Percentiles rank a stretch among this genome's conserved stretches.
These are phyloP conservation scores for Ceratocystis cubensis DNA, from an alignment of 2,329 filamentous ascomycete species.

Conservation along the genomic window DNA sequence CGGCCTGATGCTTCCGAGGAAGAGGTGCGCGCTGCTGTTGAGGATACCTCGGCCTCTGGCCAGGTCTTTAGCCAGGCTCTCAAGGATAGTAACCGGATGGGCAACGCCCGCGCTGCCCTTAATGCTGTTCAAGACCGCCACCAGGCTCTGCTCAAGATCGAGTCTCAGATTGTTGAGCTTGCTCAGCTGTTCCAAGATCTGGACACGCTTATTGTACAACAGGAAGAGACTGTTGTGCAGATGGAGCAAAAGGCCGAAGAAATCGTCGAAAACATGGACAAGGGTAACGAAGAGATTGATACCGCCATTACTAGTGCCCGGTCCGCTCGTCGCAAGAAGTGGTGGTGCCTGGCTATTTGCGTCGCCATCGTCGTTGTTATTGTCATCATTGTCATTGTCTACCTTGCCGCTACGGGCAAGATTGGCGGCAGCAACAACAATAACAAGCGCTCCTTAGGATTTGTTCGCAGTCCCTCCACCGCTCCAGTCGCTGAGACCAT, in stretches of 20 bases:
- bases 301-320: slow-evolving; percentile 72
- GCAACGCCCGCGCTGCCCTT: slow-evolving; percentile 68
- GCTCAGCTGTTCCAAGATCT: slow-evolving; percentile 82
- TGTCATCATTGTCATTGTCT: slow-evolving; percentile 39
- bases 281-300: slow-evolving; percentile 72
- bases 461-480: slow-evolving; percentile 10
- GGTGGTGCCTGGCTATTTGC: slow-evolving; percentile 75
- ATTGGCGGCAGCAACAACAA: slow-evolving; percentile 25
- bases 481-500: slow-evolving; percentile 11
- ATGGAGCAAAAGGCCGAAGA: slow-evolving; percentile 84
- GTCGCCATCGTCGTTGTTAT: slow-evolving; percentile 43
- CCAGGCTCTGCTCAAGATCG: slow-evolving; percentile 80
- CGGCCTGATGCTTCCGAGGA: slow-evolving; percentile 65
- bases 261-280: slow-evolving; percentile 68
- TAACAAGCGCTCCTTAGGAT: slow-evolving; percentile 26
- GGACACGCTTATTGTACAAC: slow-evolving; percentile 72
- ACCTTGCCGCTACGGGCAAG: slow-evolving; percentile 28
- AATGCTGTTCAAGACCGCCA: slow-evolving; percentile 73
- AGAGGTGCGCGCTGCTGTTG: slow-evolving; percentile 63
- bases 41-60: slow-evolving; percentile 52
- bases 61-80: slow-evolving; percentile 84
- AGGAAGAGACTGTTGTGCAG: slow-evolving; percentile 64
- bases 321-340: slow-evolving; percentile 83
- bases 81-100: slow-evolving; percentile 66
- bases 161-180: slow-evolving; percentile 77